These are phyloP conservation scores for Thielaviopsis euricoi DNA, from an alignment of 2,329 filamentous ascomycete genomes.

Conservation along the genomic window DNA sequence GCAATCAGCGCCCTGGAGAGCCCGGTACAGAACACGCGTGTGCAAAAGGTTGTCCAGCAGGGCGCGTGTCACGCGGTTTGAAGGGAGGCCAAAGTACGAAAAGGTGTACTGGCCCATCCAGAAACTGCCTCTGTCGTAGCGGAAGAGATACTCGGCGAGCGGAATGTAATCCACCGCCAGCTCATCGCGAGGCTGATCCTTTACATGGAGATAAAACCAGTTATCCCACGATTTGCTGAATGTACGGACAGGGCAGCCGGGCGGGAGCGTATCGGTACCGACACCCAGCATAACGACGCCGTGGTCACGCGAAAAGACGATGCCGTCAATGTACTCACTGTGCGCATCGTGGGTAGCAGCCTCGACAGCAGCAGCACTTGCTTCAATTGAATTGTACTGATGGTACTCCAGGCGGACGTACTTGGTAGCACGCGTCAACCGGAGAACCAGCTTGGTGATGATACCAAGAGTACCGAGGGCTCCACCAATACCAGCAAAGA, in stretches of 20 bases:
- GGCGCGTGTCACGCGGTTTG: constrained; percentile 45
- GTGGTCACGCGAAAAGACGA: constrained; percentile 38
- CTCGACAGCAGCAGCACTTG: constrained; percentile 27
- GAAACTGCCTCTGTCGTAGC: constrained; percentile 54
- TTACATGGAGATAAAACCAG: constrained; percentile 59
- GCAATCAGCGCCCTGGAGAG: constrained; percentile 44
- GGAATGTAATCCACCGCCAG: constrained; percentile 37
- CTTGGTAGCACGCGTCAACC: constrained; percentile 34
- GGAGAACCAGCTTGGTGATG: constrained; percentile 45
- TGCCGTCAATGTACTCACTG: constrained; percentile 52
- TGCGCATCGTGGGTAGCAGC: constrained; percentile 22
- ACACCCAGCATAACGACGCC: constrained; percentile 46
- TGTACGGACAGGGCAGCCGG: constrained; percentile 19
- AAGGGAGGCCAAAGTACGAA: constrained; percentile 45
- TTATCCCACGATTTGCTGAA: constrained; percentile 46
- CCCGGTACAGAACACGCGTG: constrained; percentile 48
- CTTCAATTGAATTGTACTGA: constrained; percentile 24
- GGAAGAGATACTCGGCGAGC: constrained; percentile 50
- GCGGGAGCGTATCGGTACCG: constrained; percentile 31
- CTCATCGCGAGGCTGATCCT: constrained; percentile 21
- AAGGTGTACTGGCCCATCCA: constrained; percentile 50
- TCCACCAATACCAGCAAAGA: constrained; percentile 49
- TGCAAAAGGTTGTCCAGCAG: constrained; percentile 46
- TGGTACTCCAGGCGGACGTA: constrained; percentile 44
- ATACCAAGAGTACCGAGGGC: constrained; percentile 52